A percentile compares a stretch with the other conserved stretches of the same genome.
These are phyloP conservation scores for Lablab purpureus DNA, from an alignment of 306 rosid genomes.

Conservation along the genomic window DNA sequence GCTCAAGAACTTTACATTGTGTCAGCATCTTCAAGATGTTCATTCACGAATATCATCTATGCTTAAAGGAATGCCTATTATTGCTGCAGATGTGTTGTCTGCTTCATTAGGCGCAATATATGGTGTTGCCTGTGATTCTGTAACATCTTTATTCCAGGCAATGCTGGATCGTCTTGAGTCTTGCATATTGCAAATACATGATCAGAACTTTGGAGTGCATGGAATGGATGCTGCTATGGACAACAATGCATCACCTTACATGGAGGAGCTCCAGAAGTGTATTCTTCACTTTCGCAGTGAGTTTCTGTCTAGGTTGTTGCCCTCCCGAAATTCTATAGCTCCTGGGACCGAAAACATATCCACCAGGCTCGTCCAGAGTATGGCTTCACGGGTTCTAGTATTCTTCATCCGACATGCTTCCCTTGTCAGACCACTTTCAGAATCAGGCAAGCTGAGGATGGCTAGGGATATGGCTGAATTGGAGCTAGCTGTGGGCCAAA, in stretches of 20 bases:
- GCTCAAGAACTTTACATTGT: conserved; percentile 84
- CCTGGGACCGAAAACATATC: conserved; percentile 79
- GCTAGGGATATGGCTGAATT: conserved; percentile 99
- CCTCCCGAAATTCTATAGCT: conserved; percentile 60
- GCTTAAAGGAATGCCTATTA: conserved; percentile 77
- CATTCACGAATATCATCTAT: conserved; percentile 75
- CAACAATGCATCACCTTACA: conserved; percentile 93
- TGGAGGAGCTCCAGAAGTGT: conserved; percentile 96
- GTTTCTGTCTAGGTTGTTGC: conserved; percentile 83
- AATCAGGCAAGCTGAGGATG: conserved; percentile 98
- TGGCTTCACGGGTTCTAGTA: conserved; percentile 92
- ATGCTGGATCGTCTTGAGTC: conserved; percentile 97
- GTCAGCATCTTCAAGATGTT: conserved; percentile 95
- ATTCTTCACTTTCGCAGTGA: conserved; percentile 93
- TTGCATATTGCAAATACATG: conserved; percentile 92
- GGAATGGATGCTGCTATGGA: conserved; percentile 97
- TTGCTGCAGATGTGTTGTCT: conserved; percentile 92
- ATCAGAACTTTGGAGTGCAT: conserved; percentile 80
- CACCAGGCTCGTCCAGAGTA: conserved; percentile 91
- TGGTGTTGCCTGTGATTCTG: conserved; percentile 95
- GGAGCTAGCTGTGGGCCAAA: conserved; percentile 96
- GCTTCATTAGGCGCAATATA: conserved; percentile 88
- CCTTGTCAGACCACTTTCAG: conserved; percentile 97
- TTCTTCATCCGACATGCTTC: conserved; percentile 98
- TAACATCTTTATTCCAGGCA: conserved; percentile 89